Evolutionary conservation across 2,329 filamentous ascomycete genomes (phyloP).

Genomic region (Verticillium klebahnii): DNA sequence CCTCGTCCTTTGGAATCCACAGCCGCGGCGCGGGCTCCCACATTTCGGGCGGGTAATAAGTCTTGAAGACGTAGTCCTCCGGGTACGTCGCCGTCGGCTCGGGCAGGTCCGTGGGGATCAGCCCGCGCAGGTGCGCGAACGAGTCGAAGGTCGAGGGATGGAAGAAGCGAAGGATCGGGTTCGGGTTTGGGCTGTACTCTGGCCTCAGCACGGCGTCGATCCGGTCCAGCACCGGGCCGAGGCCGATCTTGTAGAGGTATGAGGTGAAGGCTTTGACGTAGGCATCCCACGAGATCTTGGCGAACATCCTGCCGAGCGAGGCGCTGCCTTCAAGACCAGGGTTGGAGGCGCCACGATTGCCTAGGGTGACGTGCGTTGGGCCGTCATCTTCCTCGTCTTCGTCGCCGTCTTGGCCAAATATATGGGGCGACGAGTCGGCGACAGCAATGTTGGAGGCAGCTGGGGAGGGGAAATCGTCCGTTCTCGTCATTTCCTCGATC

Average conservation of each 20-base stretch:
- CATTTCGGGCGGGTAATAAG: constrained; percentile 70
- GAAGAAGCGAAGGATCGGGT: constrained; percentile 62
- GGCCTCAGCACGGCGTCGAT: constrained; percentile 21
- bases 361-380: constrained; percentile 14
- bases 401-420: constrained; percentile 7
- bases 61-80: constrained; percentile 53
- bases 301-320: constrained; percentile 24
- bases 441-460: constrained; percentile 17
- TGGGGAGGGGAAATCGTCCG: constrained; percentile 32
- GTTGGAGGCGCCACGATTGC: constrained; percentile 19
- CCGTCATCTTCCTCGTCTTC: constrained; percentile 21
- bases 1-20: constrained; percentile 71
- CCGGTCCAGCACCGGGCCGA: constrained; percentile 21
- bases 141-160: constrained; percentile 73
- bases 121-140: constrained; percentile 45
- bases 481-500: constrained; percentile 38
- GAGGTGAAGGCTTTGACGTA: constrained; percentile 27
- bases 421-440: constrained; percentile 11
- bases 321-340: constrained; percentile 29
- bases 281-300: constrained; percentile 30
- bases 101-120: constrained; percentile 14
- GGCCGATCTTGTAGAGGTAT: constrained; percentile 18
- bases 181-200: constrained; percentile 26
- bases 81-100: constrained; percentile 38
- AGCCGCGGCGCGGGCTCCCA: constrained; percentile 56